Conservation (phyloP, 345 rosid genomes). For the Garcia nutans region DNA sequence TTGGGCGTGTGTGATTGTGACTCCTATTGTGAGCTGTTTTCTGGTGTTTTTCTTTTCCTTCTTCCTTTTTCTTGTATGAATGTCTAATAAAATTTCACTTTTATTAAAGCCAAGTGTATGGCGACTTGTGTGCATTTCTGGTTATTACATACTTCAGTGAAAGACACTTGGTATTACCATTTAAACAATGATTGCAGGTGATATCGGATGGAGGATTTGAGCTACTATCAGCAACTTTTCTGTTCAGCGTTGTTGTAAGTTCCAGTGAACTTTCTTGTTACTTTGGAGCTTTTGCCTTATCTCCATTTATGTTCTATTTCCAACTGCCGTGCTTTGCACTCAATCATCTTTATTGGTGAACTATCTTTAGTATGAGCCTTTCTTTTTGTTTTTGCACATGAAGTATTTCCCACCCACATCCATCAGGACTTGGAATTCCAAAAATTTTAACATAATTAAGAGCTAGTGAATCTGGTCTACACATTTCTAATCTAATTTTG, state of each 20-base stretch:
- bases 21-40: neutral
- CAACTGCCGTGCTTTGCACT: neutral
- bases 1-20: neutral
- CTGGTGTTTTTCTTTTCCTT: neutral
- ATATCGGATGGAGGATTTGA: conserved; percentile 80
- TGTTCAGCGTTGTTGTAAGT: conserved; percentile 75
- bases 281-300: neutral
- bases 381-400: neutral
- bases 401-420: neutral
- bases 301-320: neutral
- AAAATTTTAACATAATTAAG: neutral
- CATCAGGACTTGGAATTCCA: neutral
- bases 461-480: neutral
- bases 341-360: conserved; percentile 1
- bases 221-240: conserved; percentile 72
- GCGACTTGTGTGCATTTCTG: neutral
- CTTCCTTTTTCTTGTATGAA: neutral
- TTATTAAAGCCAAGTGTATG: neutral
- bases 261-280: neutral
- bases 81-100: neutral
- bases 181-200: conserved; percentile 44
- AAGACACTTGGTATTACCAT: neutral
- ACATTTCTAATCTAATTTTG: no score
- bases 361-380: neutral
- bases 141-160: neutral